These are phyloP conservation scores for Ophiostoma pallidulum DNA, from an alignment of 2,329 filamentous ascomycete species.

Conservation along the genomic window DNA sequence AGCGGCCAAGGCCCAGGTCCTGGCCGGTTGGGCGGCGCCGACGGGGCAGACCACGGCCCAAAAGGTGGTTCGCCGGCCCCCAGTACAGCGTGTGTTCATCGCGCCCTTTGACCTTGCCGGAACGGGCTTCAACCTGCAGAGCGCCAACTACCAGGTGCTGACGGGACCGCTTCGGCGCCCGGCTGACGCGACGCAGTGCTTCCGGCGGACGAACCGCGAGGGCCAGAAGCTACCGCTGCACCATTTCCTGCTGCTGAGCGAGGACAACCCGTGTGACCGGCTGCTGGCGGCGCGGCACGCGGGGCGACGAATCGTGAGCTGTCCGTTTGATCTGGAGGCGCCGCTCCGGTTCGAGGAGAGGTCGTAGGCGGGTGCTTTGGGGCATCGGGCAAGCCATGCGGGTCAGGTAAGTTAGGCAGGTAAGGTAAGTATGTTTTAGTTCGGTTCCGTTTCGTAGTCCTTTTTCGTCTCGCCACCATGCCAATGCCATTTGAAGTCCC, in stretches of 20 bases:
- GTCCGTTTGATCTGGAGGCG: too few species aligned
- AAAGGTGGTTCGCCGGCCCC: neutral
- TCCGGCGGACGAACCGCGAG: constrained; percentile 8
- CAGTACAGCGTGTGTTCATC: constrained; percentile 2
- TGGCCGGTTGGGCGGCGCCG: neutral
- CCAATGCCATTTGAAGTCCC: too few species aligned
- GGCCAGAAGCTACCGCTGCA: constrained; percentile 11
- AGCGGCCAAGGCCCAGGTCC: constrained; percentile 1
- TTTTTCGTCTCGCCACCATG: too few species aligned
- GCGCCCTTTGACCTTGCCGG: constrained; percentile 3
- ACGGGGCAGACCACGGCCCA: too few species aligned
- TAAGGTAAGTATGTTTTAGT: too few species aligned
- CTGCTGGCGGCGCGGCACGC: constrained; percentile 10
- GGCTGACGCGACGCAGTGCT: constrained; percentile 5
- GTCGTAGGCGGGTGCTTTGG: too few species aligned
- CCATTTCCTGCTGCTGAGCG: constrained; percentile 11
- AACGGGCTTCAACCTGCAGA: constrained; percentile 11
- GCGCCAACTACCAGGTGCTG: constrained; percentile 11
- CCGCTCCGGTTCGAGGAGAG: neutral
- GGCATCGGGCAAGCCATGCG: too few species aligned
- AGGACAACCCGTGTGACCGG: constrained; percentile 11
- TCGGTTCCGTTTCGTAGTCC: too few species aligned
- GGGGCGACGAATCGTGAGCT: neutral
- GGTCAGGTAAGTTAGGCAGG: too few species aligned
- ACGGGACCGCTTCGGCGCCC: constrained; percentile 6